Conservation (phyloP, 1,139 yeast genomes). For the Blastobotrys proliferans region DNA sequence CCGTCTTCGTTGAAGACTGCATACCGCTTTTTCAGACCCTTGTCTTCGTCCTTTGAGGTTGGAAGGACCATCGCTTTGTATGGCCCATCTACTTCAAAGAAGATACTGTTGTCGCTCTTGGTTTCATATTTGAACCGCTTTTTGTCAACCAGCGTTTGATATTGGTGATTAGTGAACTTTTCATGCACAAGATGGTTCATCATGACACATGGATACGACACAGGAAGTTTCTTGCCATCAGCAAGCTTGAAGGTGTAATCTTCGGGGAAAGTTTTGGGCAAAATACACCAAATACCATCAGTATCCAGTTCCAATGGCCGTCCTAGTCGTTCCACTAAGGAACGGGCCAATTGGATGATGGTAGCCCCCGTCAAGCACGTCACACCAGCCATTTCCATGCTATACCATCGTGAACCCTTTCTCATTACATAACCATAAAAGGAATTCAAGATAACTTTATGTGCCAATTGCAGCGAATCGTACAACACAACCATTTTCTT, state of each 20-base stretch:
- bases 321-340: slow-evolving; percentile 90
- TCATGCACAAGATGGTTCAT: slow-evolving; percentile 89
- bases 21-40: slow-evolving; percentile 91
- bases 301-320: slow-evolving; percentile 96
- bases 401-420: slow-evolving; percentile 98
- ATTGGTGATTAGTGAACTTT: slow-evolving; percentile 88
- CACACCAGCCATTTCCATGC: slow-evolving; percentile 99
- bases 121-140: slow-evolving; percentile 65
- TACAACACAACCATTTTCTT: slow-evolving; percentile 89
- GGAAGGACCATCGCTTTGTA: slow-evolving; percentile 97
- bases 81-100: slow-evolving; percentile 98
- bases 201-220: slow-evolving; percentile 97
- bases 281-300: slow-evolving; percentile 99
- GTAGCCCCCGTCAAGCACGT: slow-evolving; percentile 98
- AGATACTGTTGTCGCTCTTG: slow-evolving; percentile 86
- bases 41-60: slow-evolving; percentile 95
- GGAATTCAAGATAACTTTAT: slow-evolving; percentile 92
- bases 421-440: slow-evolving; percentile 99
- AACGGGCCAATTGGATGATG: slow-evolving; percentile 94
- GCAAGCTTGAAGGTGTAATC: slow-evolving; percentile 66
- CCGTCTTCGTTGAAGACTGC: slow-evolving; percentile 98
- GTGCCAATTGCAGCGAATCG: slow-evolving; percentile 94
- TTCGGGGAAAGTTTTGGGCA: slow-evolving; percentile 92
- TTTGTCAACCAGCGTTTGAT: slow-evolving; percentile 79
- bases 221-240: slow-evolving; percentile 70